Evolutionary conservation across 2,329 filamentous ascomycete genomes (phyloP).

Genomic region (Akanthomyces lecanii): DNA sequence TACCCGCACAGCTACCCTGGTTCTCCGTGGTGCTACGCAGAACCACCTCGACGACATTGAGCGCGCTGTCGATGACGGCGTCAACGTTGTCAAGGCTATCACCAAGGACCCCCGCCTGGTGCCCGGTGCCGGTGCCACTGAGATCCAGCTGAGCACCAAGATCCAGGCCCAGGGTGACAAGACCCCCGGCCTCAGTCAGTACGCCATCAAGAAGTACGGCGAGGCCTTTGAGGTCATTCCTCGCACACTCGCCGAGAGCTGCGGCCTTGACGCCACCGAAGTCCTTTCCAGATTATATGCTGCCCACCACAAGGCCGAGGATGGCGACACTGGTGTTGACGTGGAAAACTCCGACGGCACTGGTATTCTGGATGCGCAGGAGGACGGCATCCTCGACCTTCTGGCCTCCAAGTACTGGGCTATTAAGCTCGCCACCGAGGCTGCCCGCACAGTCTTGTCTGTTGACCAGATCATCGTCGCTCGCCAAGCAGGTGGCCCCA

Average conservation of each 20-base stretch:
- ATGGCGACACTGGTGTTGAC: constrained; percentile 90
- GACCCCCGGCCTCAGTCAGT: constrained; percentile 88
- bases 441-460: constrained; percentile 86
- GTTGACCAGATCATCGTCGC: constrained; percentile 99
- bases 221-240: constrained; percentile 98
- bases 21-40: constrained; percentile 91
- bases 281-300: constrained; percentile 89
- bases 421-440: constrained; percentile 93
- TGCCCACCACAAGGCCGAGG: constrained; percentile 81
- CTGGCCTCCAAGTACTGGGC: constrained; percentile 93
- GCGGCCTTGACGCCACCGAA: constrained; percentile 95
- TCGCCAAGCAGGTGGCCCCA: constrained; percentile 92
- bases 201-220: constrained; percentile 95
- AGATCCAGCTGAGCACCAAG: constrained; percentile 89
- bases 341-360: constrained; percentile 81
- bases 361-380: constrained; percentile 79
- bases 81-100: constrained; percentile 98
- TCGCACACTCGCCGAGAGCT: constrained; percentile 88
- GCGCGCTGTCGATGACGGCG: constrained; percentile 93
- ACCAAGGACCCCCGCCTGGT: constrained; percentile 89
- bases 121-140: constrained; percentile 88
- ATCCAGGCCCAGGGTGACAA: constrained; percentile 88
- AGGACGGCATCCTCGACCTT: constrained; percentile 87
- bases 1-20: constrained; percentile 89
- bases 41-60: constrained; percentile 98